Percentiles rank a stretch among this genome's conserved stretches.
phyloP scores from a whole-genome alignment of 2,329 filamentous ascomycete species.

The Didymella exigua region DNA sequence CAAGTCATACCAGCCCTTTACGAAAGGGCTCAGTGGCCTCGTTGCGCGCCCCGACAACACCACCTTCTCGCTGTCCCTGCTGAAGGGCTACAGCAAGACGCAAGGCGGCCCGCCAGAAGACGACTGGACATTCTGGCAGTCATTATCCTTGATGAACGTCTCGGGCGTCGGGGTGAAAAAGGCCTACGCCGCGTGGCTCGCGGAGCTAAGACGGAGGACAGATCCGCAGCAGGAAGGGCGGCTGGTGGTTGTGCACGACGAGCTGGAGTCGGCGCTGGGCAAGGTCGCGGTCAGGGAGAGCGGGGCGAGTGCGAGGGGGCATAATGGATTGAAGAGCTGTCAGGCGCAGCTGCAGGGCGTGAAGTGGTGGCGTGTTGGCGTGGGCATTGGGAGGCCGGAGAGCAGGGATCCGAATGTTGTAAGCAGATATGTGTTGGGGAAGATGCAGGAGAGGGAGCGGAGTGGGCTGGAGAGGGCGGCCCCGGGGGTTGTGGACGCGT shows the following conservation, averaged over 20 bases:
- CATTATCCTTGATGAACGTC: conserved; percentile 81
- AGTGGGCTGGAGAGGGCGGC: conserved; percentile 54
- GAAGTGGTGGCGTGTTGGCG: conserved; percentile 66
- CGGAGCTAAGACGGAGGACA: conserved; percentile 12
- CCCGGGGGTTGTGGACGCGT: conserved; percentile 57
- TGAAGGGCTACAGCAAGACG: conserved; percentile 40
- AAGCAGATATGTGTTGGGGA: conserved; percentile 75
- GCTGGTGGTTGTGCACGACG: conserved; percentile 85
- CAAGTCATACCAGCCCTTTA: conserved; percentile 40
- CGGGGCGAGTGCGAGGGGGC: conserved; percentile 52
- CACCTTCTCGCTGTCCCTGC: conserved; percentile 53
- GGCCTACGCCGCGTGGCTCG: conserved; percentile 64
- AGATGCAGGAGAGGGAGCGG: conserved; percentile 59
- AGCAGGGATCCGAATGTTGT: conserved; percentile 71
- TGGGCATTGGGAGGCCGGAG: conserved; percentile 86
- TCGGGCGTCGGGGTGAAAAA: conserved; percentile 73
- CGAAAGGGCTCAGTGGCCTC: conserved; percentile 37
- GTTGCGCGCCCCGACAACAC: conserved; percentile 37
- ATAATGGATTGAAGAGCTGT: conserved; percentile 55
- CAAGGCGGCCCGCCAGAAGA: conserved; percentile 31
- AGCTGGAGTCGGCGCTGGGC: conserved; percentile 76
- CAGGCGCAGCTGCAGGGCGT: conserved; percentile 38
- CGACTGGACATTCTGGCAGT: conserved; percentile 72
- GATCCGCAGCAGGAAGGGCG: conserved; percentile 43
- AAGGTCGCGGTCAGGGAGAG: conserved; percentile 69